Conservation (phyloP, 345 rosid genomes). For the Bretschneidera sinensis region DNA sequence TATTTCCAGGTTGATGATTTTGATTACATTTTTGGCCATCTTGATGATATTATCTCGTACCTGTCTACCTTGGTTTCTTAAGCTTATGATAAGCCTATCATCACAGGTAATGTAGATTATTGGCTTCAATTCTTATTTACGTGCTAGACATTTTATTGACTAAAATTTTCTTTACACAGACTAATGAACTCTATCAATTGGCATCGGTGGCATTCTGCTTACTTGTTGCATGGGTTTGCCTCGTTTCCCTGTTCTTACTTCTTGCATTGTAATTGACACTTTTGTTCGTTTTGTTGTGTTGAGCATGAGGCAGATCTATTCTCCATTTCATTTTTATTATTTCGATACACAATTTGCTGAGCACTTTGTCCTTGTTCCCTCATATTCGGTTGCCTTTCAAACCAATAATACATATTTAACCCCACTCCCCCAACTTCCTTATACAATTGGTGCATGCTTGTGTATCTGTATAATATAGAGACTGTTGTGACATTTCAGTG, state of each 20-base stretch:
- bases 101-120: slow-evolving; percentile 50
- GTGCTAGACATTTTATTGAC: slow-evolving; percentile 18
- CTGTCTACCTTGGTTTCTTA: slow-evolving; percentile 83
- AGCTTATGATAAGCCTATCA: slow-evolving; percentile 82
- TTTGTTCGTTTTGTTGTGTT: background rate
- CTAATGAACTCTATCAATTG: slow-evolving; percentile 96
- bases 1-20: slow-evolving; percentile 55
- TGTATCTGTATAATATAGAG: slow-evolving; percentile 6
- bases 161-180: slow-evolving; percentile 48
- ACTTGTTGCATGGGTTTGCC: slow-evolving; percentile 94
- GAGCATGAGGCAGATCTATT: background rate
- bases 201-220: slow-evolving; percentile 97
- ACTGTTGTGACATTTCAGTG: slow-evolving; percentile 52
- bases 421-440: background rate
- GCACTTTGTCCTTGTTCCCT: background rate
- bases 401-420: background rate
- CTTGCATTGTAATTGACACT: slow-evolving; percentile 10
- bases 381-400: background rate
- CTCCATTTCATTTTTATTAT: background rate
- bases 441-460: background rate
- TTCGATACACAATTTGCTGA: background rate
- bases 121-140: slow-evolving; percentile 4
- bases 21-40: slow-evolving; percentile 68
- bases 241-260: slow-evolving; percentile 25
- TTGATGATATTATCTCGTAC: slow-evolving; percentile 65